Percentiles rank a stretch among this genome's conserved stretches.
These are phyloP conservation scores for Cladosporium halotolerans DNA, from an alignment of 2,329 filamentous ascomycete species.

Conservation along the genomic window DNA sequence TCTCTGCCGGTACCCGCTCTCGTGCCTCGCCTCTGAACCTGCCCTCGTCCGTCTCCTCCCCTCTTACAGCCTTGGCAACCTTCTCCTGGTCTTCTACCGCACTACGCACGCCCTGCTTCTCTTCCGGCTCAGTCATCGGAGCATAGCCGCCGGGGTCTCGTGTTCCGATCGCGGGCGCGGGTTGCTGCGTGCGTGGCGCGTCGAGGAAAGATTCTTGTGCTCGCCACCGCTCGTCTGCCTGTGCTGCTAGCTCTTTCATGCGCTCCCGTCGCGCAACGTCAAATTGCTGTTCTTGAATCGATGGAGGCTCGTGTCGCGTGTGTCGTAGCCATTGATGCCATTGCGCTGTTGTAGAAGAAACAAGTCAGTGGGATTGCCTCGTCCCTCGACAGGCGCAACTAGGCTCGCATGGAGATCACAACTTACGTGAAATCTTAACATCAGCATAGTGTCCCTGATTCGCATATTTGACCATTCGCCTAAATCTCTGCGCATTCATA, in stretches of 20 bases:
- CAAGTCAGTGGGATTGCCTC: background rate
- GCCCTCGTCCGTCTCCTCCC: conserved; percentile 27
- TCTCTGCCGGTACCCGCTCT: conserved; percentile 13
- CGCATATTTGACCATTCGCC: conserved; percentile 54
- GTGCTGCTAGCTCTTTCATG: conserved; percentile 53
- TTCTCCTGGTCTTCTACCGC: conserved; percentile 29
- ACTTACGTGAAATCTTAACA: conserved; percentile 53
- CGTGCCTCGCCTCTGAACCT: conserved; percentile 22
- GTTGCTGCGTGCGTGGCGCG: conserved; percentile 45
- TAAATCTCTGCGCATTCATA: conserved; percentile 46
- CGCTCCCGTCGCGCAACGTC: conserved; percentile 52
- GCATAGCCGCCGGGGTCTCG: conserved; percentile 37
- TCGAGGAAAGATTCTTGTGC: conserved; percentile 54
- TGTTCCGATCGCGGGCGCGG: conserved; percentile 39
- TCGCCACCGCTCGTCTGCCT: conserved; percentile 57
- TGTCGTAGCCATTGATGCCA: conserved; percentile 65
- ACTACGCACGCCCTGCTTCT: conserved; percentile 27
- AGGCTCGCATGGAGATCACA: background rate
- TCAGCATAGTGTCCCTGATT: conserved; percentile 49
- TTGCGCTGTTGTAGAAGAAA: conserved; percentile 43
- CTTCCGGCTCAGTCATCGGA: conserved; percentile 27
- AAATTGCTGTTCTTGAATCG: conserved; percentile 52
- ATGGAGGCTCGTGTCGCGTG: conserved; percentile 51
- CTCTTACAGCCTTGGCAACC: conserved; percentile 23
- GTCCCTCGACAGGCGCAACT: background rate